Evolutionary conservation across 352 stramenopile genomes (phyloP).

Genomic region (Globisporangium okanoganense): DNA sequence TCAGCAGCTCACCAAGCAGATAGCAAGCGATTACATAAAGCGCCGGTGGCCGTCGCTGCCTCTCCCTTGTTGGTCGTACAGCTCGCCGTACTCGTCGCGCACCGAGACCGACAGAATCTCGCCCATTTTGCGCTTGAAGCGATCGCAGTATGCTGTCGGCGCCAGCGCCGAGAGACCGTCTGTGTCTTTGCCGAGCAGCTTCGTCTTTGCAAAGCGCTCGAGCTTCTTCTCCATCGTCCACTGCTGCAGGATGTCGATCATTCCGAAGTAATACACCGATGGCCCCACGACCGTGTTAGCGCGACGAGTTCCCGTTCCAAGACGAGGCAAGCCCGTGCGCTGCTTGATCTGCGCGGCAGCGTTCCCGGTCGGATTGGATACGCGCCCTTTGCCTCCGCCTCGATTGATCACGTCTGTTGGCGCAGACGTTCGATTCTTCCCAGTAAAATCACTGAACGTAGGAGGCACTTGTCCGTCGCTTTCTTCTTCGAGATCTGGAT

Average conservation of each 20-base stretch:
- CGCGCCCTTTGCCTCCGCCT: constrained; percentile 16
- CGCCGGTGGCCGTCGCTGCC: constrained; percentile 26
- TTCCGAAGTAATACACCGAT: constrained; percentile 85
- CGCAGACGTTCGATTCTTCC: constrained; percentile 14
- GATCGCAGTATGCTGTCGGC: constrained; percentile 81
- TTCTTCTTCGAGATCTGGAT: constrained; percentile 64
- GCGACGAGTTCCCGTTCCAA: constrained; percentile 65
- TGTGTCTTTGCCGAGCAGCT: constrained; percentile 72
- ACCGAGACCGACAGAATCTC: constrained; percentile 77
- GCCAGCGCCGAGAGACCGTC: constrained; percentile 80
- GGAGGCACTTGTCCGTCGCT: constrained; percentile 1
- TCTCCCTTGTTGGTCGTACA: constrained; percentile 30
- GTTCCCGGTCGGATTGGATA: constrained; percentile 18
- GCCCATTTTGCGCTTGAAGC: constrained; percentile 87
- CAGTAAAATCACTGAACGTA: background rate
- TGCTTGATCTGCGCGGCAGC: constrained; percentile 26
- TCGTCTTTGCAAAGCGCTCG: constrained; percentile 86
- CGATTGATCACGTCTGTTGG: constrained; percentile 34
- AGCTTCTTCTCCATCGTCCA: constrained; percentile 91
- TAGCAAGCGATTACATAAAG: constrained; percentile 42
- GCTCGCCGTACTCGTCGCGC: constrained; percentile 56
- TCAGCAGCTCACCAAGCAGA: background rate
- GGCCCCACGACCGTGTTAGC: constrained; percentile 86
- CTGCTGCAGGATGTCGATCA: constrained; percentile 88
- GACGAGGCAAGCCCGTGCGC: constrained; percentile 35